phyloP scores from a whole-genome alignment of 495 filamentous ascomycete genomes.

The Neurospora tetrasperma region DNA sequence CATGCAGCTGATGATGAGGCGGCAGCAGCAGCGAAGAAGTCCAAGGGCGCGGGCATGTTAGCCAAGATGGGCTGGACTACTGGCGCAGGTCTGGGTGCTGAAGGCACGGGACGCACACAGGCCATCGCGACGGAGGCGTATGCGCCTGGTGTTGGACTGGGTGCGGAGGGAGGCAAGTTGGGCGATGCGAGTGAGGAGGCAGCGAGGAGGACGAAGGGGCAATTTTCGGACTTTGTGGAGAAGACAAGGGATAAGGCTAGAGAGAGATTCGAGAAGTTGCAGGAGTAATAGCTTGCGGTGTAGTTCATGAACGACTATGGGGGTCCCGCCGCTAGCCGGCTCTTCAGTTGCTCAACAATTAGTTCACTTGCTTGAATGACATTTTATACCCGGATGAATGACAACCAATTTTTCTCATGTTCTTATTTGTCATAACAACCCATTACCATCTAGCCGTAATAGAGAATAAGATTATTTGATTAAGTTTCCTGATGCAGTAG shows the following conservation, averaged over 20 bases:
- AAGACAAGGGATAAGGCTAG: conserved; percentile 72
- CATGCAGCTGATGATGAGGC: conserved; percentile 6
- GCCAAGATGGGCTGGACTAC: conserved; percentile 87
- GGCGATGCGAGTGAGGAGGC: conserved; percentile 80
- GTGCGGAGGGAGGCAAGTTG: conserved; percentile 70
- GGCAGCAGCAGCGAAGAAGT: conserved; percentile 32
- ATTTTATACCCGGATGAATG: background rate
- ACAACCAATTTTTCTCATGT: background rate
- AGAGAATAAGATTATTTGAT: background rate
- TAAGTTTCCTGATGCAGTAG: background rate
- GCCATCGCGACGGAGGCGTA: conserved; percentile 74
- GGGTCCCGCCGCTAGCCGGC: background rate
- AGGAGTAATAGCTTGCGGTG: conserved; percentile 2
- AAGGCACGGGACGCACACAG: conserved; percentile 65
- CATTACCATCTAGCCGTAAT: background rate
- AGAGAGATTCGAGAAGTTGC: conserved; percentile 61
- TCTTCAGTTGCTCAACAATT: background rate
- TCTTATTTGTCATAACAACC: background rate
- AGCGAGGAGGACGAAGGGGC: conserved; percentile 55
- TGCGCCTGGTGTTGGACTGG: conserved; percentile 72
- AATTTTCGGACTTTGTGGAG: conserved; percentile 64
- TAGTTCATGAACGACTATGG: background rate
- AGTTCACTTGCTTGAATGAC: background rate
- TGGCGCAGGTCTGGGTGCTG: conserved; percentile 70
- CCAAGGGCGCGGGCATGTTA: conserved; percentile 77